A percentile compares a stretch with the other conserved stretches of the same genome.
These are phyloP conservation scores for Lactarius hatsudake DNA, from an alignment of 768 basidiomycete genomes.

Conservation along the genomic window DNA sequence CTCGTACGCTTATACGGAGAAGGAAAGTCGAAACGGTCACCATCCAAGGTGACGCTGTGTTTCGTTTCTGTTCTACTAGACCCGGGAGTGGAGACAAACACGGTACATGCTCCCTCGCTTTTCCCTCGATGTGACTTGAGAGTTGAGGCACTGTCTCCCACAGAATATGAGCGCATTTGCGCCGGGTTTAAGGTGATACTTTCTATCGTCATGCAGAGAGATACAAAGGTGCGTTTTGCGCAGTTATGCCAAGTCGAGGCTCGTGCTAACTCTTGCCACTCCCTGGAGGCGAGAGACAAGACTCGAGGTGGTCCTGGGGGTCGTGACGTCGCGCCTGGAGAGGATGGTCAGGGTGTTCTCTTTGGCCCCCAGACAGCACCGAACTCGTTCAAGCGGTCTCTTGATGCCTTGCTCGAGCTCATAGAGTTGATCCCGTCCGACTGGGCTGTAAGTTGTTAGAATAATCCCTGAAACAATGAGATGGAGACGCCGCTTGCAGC, in stretches of 20 bases:
- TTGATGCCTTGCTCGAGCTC: slow-evolving; percentile 9
- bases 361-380: slow-evolving; percentile 14
- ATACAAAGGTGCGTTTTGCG: slow-evolving; percentile 1
- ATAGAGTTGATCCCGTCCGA: slow-evolving; percentile 5
- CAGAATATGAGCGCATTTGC: slow-evolving; percentile 9
- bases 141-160: neutral
- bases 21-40: slow-evolving; percentile 12
- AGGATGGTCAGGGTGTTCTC: neutral
- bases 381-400: slow-evolving; percentile 10
- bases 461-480: neutral
- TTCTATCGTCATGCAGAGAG: slow-evolving; percentile 1
- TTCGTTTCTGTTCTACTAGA: slow-evolving; percentile 5
- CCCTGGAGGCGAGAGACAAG: slow-evolving; percentile 7
- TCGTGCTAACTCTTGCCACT: neutral
- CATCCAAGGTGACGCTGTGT: slow-evolving; percentile 9
- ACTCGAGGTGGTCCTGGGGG: neutral
- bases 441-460: neutral
- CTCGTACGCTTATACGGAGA: slow-evolving; percentile 11
- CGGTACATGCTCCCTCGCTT: neutral
- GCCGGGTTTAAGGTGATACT: neutral
- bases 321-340: neutral
- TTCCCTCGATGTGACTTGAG: neutral
- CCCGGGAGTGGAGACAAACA: slow-evolving; percentile 15
- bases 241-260: neutral
- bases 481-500: neutral